These are phyloP conservation scores for Xylaria telfairii DNA, from an alignment of 495 filamentous ascomycete species.

Conservation along the genomic window DNA sequence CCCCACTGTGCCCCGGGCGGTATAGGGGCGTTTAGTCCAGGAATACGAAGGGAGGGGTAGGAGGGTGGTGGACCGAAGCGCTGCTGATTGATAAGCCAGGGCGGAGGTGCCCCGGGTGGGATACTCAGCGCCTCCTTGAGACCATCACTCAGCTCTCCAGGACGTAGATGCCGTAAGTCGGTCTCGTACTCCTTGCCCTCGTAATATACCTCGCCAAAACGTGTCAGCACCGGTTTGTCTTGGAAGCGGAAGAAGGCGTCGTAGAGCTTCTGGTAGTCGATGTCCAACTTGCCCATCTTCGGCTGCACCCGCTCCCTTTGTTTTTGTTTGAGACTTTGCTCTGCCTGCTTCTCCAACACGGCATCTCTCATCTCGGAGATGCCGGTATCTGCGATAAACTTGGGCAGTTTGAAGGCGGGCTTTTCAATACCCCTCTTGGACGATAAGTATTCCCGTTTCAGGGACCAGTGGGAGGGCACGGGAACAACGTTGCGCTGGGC, in stretches of 20 bases:
- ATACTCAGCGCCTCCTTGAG: constrained; percentile 94
- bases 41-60: constrained; percentile 90
- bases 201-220: constrained; percentile 97
- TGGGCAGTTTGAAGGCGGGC: constrained; percentile 86
- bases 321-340: constrained; percentile 89
- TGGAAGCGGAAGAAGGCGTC: constrained; percentile 98
- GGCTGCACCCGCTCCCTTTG: constrained; percentile 92
- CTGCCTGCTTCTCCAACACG: constrained; percentile 91
- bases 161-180: constrained; percentile 85
- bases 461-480: constrained; percentile 89
- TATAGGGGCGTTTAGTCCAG: constrained; percentile 92
- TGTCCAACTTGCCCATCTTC: constrained; percentile 97
- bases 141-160: constrained; percentile 88
- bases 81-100: constrained; percentile 97
- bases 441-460: constrained; percentile 96
- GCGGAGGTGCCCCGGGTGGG: constrained; percentile 89
- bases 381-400: constrained; percentile 97
- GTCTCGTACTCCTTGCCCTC: constrained; percentile 99
- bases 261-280: constrained; percentile 97
- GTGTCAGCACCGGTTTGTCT: constrained; percentile 90
- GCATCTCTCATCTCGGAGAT: constrained; percentile 98
- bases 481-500: constrained; percentile 94
- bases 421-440: constrained; percentile 97
- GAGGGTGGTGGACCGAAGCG: constrained; percentile 90
- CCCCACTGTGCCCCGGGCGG: constrained; percentile 96